Conservation (phyloP, 2,329 filamentous ascomycete genomes). For the Magnaporthales sp. region DNA sequence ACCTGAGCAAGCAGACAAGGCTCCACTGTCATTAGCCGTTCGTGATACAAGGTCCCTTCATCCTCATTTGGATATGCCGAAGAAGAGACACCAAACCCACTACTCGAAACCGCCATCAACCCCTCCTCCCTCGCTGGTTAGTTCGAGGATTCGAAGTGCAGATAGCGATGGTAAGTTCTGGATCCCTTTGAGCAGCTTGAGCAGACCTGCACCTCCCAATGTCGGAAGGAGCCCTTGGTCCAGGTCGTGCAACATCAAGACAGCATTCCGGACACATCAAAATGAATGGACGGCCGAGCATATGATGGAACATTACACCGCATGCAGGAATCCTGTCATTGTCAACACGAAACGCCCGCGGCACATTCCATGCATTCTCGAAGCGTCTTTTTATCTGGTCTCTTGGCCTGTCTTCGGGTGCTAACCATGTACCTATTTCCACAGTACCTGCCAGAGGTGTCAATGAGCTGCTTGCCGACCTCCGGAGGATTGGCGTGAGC, state of each 20-base stretch:
- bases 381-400: neutral
- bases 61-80: slow-evolving; percentile 42
- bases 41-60: neutral
- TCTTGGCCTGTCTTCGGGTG: neutral
- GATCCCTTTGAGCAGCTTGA: neutral
- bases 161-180: slow-evolving; percentile 2
- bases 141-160: slow-evolving; percentile 15
- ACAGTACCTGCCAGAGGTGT: slow-evolving; percentile 30
- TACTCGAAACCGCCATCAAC: slow-evolving; percentile 52
- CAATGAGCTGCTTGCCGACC: slow-evolving; percentile 50
- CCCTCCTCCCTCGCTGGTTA: slow-evolving; percentile 38
- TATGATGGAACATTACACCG: neutral
- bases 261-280: neutral
- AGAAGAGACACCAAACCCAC: slow-evolving; percentile 48
- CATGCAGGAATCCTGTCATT: slow-evolving; percentile 1
- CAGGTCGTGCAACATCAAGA: neutral
- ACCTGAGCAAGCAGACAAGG: neutral
- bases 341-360: slow-evolving; percentile 3
- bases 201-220: neutral
- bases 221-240: neutral
- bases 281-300: neutral
- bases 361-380: neutral
- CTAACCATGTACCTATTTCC: neutral
- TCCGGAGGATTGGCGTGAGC: slow-evolving; percentile 38
- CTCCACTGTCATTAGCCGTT: neutral